Evolutionary conservation across 768 basidiomycete genomes (phyloP).

Genomic region (Boletellus ananiceps): DNA sequence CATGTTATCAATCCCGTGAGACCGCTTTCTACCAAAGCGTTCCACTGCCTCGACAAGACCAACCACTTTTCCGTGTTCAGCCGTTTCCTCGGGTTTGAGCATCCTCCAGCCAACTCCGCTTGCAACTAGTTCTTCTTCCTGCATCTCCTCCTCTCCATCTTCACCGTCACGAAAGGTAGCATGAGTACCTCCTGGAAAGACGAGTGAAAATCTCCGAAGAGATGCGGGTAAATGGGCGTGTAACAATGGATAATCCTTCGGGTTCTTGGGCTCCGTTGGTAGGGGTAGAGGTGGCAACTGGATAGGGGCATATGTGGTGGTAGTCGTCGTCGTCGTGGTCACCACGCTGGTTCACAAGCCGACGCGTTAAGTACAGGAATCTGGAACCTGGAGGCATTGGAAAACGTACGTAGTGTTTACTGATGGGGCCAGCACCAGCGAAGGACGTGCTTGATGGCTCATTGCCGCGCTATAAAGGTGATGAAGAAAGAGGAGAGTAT

Average conservation of each 20-base stretch:
- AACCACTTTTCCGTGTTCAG: constrained; percentile 48
- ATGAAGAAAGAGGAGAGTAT: constrained; percentile 22
- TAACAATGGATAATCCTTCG: constrained; percentile 74
- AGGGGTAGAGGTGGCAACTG: constrained; percentile 70
- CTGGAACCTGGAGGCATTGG: not conserved
- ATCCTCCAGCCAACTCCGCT: constrained; percentile 73
- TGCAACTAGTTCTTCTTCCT: constrained; percentile 63
- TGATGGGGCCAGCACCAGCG: constrained; percentile 71
- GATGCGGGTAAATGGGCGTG: constrained; percentile 71
- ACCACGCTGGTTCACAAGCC: constrained; percentile 55
- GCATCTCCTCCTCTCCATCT: constrained; percentile 58
- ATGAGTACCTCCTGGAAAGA: constrained; percentile 75
- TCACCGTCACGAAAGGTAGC: constrained; percentile 77
- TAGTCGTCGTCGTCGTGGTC: constrained; percentile 85
- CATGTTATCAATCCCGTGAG: constrained; percentile 48
- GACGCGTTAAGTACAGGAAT: constrained; percentile 20
- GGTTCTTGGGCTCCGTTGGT: constrained; percentile 67
- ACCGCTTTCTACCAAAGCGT: constrained; percentile 65
- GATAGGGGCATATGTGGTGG: constrained; percentile 83
- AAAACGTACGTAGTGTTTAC: constrained; percentile 74
- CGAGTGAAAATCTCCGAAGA: constrained; percentile 69
- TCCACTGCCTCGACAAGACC: constrained; percentile 78
- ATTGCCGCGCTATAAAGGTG: constrained; percentile 39
- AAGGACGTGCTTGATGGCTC: constrained; percentile 61
- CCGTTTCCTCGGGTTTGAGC: constrained; percentile 60